Percentiles rank a stretch among this genome's conserved stretches.
Conservation (phyloP, 2,329 filamentous ascomycete genomes). For the Helotiales sp. region DNA sequence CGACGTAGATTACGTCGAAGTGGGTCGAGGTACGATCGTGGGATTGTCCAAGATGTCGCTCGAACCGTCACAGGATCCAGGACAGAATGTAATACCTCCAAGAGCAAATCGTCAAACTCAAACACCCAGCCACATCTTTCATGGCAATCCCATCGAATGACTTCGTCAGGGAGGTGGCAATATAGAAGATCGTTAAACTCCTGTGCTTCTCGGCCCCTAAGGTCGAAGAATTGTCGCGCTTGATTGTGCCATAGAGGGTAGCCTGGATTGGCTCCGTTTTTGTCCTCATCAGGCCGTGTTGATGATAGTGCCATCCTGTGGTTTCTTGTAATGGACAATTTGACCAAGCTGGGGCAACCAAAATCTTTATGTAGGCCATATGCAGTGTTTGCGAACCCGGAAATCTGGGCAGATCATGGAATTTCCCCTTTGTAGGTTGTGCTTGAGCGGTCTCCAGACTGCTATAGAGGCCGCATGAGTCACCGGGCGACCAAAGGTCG, state of each 20-base stretch:
- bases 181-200: conserved; percentile 11
- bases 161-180: neutral
- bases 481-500: neutral
- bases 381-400: too few relatives aligned
- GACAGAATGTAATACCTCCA: conserved; percentile 1
- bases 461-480: too few relatives aligned
- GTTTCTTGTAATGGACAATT: too few relatives aligned
- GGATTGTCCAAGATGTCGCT: neutral
- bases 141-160: conserved; percentile 9
- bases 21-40: conserved; percentile 10
- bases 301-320: too few relatives aligned
- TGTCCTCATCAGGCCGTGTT: neutral
- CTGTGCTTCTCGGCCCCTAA: conserved; percentile 10
- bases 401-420: too few relatives aligned
- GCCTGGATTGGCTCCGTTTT: conserved; percentile 1
- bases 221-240: conserved; percentile 8
- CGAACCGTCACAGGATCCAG: neutral
- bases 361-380: too few relatives aligned
- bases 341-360: too few relatives aligned
- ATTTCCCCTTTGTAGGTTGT: too few relatives aligned
- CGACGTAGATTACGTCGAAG: conserved; percentile 2
- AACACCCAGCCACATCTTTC: conserved; percentile 12
- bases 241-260: conserved; percentile 1
- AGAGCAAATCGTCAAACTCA: conserved; percentile 10
- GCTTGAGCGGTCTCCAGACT: too few relatives aligned